Evolutionary conservation across 495 filamentous ascomycete species (phyloP), one percentile per base, ranked within the genome.

Genomic region (Talaromyces wortmannii): DNA sequence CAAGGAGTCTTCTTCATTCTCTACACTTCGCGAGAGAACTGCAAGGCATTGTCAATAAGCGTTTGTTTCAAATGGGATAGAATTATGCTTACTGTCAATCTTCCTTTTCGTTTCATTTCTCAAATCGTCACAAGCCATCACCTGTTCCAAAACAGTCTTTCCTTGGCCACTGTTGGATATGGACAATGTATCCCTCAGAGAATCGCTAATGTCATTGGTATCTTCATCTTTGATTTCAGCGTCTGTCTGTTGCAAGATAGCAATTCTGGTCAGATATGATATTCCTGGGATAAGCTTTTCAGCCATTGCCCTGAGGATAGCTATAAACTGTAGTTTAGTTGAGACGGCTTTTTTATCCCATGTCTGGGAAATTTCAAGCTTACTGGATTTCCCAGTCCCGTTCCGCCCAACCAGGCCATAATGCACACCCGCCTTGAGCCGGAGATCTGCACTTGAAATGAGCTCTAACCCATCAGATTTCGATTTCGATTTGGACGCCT

Each of bases 261-360:
- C 74, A 36, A 94, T 78, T 10, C 85, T 70, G 5, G 84, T 83
- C 31, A 78, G 69, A 61, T 84, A 82, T 1, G 87, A 83, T 53
- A 94, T 87, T 1, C 88, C 88, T 2, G 89, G 88, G 44, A 94
- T 87, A 36, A 90, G 75, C 61, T 89, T 89, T 52, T 90, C 82
- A 8, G 83, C 86, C 53, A 94, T 83, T 16, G 89, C 86, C 55
- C 82, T 79, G 33, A 92, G 68, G 18, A 94, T 69, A 3, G 89
- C 86, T 89, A 40, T 0, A 54, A 16, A 7, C 54, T 40, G 50
- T 50, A 32, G 33, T 23, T 40, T 55, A 42, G 15, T 40, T 15
- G 31, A 31, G 17, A 45, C n/a, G n/a, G n/a, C n/a, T n/a, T n/a
- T n/a, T n/a, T n/a, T n/a, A n/a, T n/a, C n/a, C n/a, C n/a, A n/a